Base-by-base conservation (phyloP, 106 monocot species). In the Chionographis japonica region DNA sequence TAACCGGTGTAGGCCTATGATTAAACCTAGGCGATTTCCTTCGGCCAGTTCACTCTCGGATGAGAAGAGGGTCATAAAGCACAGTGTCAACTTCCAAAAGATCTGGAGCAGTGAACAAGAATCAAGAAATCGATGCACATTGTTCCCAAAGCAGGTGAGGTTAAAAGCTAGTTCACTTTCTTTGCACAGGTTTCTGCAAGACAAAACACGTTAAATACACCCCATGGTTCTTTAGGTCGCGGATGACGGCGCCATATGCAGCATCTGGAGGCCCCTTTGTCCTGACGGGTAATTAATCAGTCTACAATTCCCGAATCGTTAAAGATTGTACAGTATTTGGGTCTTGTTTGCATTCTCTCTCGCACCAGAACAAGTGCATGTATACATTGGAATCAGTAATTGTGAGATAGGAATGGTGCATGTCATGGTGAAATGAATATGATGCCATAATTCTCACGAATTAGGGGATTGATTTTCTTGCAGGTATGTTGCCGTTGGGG, bases 71-170 rank as follows among this genome's bases (percentile, higher is more conserved):
- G 90, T 85, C 27, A 71, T 83, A 27, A 93, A 77, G 55, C 82
- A 93, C 60, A 75, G 17, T 71, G 81, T 98, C 40, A 93, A 93
- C 69, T 98, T 98, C 69, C 84, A 74, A 49, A 90, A 87, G 68
- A 88, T 98, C 12, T 98, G 98, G 98, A 98, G 85, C 66, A 98
- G 93, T 54, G 98, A 98, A 64, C 82, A 53, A 56, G 92, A 92
- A 61, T 75, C 17, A 50, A 68, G 36, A 61, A 69, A 72, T 59
- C 73, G 77, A 67, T 98, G 98, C 61, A 81, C 87, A 57, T 75
- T 98, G 57, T 83, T 85, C n/a, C 83, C 82, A 56, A 92, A 98
- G 71, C 98, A 93, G 90, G 93, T 98, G 18, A 35, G 13, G 12
- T 27, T 17, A 65, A 13, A 41, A 37, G 10, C 0, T 61, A 46